Percentiles rank a stretch among this genome's conserved stretches.
Conservation (phyloP, 441 rosid species). For the Lagerstroemia fauriei region DNA sequence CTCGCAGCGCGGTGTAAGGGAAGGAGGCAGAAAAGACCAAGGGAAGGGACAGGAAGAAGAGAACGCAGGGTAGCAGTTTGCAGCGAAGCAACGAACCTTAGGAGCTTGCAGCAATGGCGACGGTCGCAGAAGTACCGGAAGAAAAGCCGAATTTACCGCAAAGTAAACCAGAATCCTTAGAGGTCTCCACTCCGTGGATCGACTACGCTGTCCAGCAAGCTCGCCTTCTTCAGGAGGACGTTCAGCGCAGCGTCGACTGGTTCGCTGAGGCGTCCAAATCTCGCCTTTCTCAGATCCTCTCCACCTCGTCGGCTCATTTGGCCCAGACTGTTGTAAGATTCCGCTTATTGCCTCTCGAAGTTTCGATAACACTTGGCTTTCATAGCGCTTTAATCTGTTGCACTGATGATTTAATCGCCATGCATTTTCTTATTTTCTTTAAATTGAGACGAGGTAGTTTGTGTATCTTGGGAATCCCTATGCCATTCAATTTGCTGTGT, state of each 20-base stretch:
- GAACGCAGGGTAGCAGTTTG: background rate
- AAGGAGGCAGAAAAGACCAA: background rate
- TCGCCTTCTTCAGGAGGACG: slow-evolving; percentile 49
- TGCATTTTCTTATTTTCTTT: background rate
- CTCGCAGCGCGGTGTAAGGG: background rate
- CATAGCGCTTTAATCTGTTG: background rate
- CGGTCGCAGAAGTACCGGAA: slow-evolving; percentile 44
- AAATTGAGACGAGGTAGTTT: background rate
- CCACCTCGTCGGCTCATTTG: slow-evolving; percentile 70
- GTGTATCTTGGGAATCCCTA: background rate
- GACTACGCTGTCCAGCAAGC: slow-evolving; percentile 63
- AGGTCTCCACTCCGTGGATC: slow-evolving; percentile 61
- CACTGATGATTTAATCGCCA: background rate
- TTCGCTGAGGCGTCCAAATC: slow-evolving; percentile 53
- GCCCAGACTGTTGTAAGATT: slow-evolving; percentile 59
- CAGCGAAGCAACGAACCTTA: background rate
- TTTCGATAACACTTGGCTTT: background rate
- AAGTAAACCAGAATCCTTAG: slow-evolving; percentile 42
- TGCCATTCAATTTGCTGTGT: background rate
- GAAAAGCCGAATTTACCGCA: slow-evolving; percentile 8
- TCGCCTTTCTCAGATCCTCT: slow-evolving; percentile 61
- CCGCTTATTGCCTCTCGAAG: slow-evolving; percentile 11
- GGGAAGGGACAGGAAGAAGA: background rate
- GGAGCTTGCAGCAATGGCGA: slow-evolving; percentile 39
- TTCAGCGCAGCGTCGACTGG: slow-evolving; percentile 47